Base-by-base conservation (phyloP, 768 basidiomycete genomes). In the Collybia sp. region DNA sequence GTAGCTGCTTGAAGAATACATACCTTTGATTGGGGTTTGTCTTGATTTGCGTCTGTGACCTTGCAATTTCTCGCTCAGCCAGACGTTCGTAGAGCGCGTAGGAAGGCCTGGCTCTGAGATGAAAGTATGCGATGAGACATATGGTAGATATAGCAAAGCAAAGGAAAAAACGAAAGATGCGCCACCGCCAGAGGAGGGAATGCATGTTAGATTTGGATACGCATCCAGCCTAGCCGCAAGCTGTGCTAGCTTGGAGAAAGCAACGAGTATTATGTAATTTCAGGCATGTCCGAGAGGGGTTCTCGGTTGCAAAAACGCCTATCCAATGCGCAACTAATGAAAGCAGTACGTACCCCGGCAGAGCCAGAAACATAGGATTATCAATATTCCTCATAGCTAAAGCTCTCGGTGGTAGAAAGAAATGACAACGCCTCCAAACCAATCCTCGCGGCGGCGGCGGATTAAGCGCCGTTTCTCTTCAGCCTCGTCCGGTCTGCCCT, bases 1-100 rank as follows among this genome's bases (percentile, higher is more conserved):
- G 69, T 13, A 74, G 60, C 49, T 75, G 75, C 46, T 61, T 66
- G 49, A 73, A 75, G 42, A 65, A 52, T 2, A 75, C 73, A 56
- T 66, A 74, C 57, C 64, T 70, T 30, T 57, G 57, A 10, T 59
- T 53, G 30, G 48, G 48, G 20, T 58, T 48, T 41, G 59, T 62
- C 39, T 58, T 50, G 18, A 58, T 56, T 17, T 66, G 44, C 18
- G 51, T 51, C 20, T 59, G 57, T 5, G 69, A 71, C 6, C 58
- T 43, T 34, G 55, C 42, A 1, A 59, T 18, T 47, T 74, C 73
- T 17, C 56, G 45, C 10, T 53, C 47, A 40, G 61, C 52, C 6
- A 72, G 53, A 18, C 48, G 34, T 15, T 55, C 50, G 57, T 76
- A 74, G n/a, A 72, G 53, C 17, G 55, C 53, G 48, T 66, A 66